phyloP scores from a whole-genome alignment of 306 rosid genomes.

The Geum urbanum region DNA sequence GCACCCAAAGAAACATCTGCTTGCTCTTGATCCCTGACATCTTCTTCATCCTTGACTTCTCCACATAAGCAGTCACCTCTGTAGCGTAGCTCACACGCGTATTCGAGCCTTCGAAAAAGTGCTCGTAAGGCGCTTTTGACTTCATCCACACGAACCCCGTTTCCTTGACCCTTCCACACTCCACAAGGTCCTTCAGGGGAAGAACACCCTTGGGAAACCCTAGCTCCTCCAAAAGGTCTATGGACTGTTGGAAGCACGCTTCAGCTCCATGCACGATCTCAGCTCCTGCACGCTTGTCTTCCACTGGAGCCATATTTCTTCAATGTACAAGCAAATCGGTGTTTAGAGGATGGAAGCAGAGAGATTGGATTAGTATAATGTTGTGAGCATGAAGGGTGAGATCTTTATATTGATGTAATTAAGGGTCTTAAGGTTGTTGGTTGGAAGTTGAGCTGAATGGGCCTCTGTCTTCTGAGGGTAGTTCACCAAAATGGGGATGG shows the following conservation, averaged over 20 bases:
- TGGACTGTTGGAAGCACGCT: slow-evolving; percentile 46
- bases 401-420: not conserved
- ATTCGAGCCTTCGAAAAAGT: slow-evolving; percentile 45
- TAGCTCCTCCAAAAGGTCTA: slow-evolving; percentile 55
- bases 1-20: slow-evolving; percentile 72
- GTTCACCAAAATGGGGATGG: slow-evolving; percentile 34
- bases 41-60: slow-evolving; percentile 70
- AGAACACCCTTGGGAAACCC: slow-evolving; percentile 77
- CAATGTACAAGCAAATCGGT: not conserved
- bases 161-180: slow-evolving; percentile 69
- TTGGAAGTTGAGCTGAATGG: slow-evolving; percentile 32
- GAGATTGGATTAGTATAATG: not conserved
- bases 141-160: slow-evolving; percentile 89
- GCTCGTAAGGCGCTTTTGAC: slow-evolving; percentile 61
- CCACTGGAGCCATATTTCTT: not conserved
- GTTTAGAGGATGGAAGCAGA: not conserved
- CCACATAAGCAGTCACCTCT: slow-evolving; percentile 75
- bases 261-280: slow-evolving; percentile 59
- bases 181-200: slow-evolving; percentile 62
- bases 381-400: not conserved
- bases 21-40: slow-evolving; percentile 77
- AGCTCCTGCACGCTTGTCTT: slow-evolving; percentile 53
- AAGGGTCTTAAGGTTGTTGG: slow-evolving; percentile 19
- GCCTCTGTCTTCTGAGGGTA: slow-evolving; percentile 7
- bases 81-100: slow-evolving; percentile 53